Evolutionary conservation across 768 basidiomycete species (phyloP).

Genomic region (Hericium alpestre): DNA sequence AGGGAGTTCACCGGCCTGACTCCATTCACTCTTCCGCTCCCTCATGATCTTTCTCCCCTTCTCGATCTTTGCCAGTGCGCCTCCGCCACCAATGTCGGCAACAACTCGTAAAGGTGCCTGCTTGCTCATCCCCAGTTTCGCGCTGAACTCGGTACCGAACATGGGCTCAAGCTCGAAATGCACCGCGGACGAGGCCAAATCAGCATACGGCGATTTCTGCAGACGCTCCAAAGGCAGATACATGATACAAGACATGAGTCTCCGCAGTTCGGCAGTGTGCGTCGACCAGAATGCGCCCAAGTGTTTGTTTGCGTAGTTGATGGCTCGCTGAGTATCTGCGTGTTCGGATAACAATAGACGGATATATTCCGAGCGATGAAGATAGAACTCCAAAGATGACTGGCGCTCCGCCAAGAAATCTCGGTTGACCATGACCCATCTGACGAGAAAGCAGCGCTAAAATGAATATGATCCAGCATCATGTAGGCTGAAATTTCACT

Average conservation of each 20-base stretch:
- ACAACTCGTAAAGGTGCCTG: conserved; percentile 83
- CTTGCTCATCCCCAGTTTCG: conserved; percentile 76
- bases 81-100: conserved; percentile 87
- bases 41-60: conserved; percentile 92
- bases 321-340: conserved; percentile 45
- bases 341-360: conserved; percentile 60
- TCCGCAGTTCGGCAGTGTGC: conserved; percentile 53
- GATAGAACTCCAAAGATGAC: conserved; percentile 79
- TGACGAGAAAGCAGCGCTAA: conserved; percentile 22
- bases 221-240: conserved; percentile 64
- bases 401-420: conserved; percentile 54
- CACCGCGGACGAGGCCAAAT: conserved; percentile 59
- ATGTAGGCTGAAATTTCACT: conserved; percentile 14
- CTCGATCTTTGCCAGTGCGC: conserved; percentile 84
- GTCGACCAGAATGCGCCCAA: conserved; percentile 54
- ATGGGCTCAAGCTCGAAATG: conserved; percentile 72
- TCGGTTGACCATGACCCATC: conserved; percentile 69
- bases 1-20: conserved; percentile 78
- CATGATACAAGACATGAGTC: conserved; percentile 57
- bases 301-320: conserved; percentile 64
- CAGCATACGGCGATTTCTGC: conserved; percentile 61
- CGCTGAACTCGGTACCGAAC: conserved; percentile 86
- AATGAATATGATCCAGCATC: neutral
- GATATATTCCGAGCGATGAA: conserved; percentile 87
- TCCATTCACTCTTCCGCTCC: conserved; percentile 89